A percentile compares a stretch with the other conserved stretches of the same genome.
Conservation (phyloP, 1,284 basidiomycete species). For the Rhodotorula sp. region DNA sequence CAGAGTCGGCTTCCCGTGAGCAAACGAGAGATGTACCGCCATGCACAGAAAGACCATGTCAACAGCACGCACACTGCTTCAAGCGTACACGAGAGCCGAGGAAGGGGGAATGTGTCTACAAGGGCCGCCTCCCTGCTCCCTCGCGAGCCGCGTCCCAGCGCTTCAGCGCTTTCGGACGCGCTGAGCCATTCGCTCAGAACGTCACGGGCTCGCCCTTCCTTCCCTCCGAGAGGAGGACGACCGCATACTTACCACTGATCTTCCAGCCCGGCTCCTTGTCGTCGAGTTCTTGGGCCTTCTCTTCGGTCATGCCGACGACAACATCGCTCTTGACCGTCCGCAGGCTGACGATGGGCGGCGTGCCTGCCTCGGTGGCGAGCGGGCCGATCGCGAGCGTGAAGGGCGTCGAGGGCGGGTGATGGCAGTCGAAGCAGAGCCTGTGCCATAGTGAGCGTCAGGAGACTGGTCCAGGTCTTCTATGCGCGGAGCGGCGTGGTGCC, state of each 20-base stretch:
- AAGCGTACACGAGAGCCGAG: too few species aligned
- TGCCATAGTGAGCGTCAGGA: constrained; percentile 53
- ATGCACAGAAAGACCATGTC: too few species aligned
- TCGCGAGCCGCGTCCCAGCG: too few species aligned
- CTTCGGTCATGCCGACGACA: constrained; percentile 62
- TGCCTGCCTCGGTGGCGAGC: constrained; percentile 83
- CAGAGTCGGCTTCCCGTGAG: too few species aligned
- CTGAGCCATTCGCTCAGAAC: constrained; percentile 1
- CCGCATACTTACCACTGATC: constrained; percentile 80
- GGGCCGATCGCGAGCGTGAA: constrained; percentile 92
- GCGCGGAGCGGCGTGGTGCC: too few species aligned
- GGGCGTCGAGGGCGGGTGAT: constrained; percentile 84
- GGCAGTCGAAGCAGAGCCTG: constrained; percentile 83
- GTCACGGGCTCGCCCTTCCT: constrained; percentile 58
- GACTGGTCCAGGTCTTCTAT: too few species aligned
- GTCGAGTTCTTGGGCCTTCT: constrained; percentile 77
- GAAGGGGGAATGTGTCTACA: too few species aligned
- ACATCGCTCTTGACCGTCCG: constrained; percentile 81
- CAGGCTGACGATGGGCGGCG: constrained; percentile 71
- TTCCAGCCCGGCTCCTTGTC: constrained; percentile 92
- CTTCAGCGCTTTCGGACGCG: too few species aligned
- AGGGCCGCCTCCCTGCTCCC: too few species aligned
- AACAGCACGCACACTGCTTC: too few species aligned
- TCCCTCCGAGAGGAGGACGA: constrained; percentile 80
- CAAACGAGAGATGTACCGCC: too few species aligned